These are phyloP conservation scores for Backusella circina DNA, from an alignment of 192 early-diverging fungal genomes.

Conservation along the genomic window DNA sequence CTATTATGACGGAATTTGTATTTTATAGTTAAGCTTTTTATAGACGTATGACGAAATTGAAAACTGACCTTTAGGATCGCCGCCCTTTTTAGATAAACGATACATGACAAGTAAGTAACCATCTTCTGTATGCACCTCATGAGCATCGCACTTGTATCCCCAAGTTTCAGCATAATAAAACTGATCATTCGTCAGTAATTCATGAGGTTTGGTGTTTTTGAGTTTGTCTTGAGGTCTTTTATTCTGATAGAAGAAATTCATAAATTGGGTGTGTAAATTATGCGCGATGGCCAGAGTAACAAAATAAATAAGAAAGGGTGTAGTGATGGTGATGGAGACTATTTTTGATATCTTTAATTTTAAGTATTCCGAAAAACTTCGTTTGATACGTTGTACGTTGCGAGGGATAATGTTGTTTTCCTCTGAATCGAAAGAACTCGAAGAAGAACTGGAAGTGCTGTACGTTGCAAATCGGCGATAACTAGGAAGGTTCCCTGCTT, in stretches of 20 bases:
- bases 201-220: background rate
- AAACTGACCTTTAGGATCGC: background rate
- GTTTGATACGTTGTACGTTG: background rate
- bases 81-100: background rate
- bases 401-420: background rate
- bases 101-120: conserved; percentile 23
- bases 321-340: background rate
- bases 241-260: background rate
- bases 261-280: background rate
- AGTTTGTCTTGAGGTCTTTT: background rate
- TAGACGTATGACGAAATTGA: background rate
- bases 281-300: background rate
- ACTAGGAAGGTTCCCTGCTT: background rate
- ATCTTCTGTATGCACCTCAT: conserved; percentile 18
- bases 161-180: conserved; percentile 17
- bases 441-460: background rate
- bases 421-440: background rate
- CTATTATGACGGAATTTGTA: background rate
- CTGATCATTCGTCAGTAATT: conserved; percentile 22
- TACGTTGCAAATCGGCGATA: background rate
- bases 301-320: background rate
- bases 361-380: background rate
- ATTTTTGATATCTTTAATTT: background rate
- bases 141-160: conserved; percentile 18
- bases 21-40: background rate